These are phyloP conservation scores for Rhynchospora pubera DNA, from an alignment of 176 grass and related monocot species.

Conservation along the genomic window DNA sequence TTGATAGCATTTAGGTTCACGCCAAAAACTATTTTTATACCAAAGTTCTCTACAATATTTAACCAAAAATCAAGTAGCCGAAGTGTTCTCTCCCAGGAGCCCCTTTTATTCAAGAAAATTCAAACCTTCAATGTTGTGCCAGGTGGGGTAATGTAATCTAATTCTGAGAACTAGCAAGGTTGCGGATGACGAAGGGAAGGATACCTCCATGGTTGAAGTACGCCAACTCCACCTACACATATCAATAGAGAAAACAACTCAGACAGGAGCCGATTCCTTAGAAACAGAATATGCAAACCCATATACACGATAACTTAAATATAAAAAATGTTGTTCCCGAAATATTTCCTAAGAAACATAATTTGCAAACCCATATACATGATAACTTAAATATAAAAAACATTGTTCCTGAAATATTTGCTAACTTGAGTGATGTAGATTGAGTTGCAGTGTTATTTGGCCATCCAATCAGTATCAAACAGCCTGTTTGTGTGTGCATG, in stretches of 20 bases:
- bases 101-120: slow-evolving; percentile 1
- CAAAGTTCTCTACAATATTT: slow-evolving; percentile 14
- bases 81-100: background rate
- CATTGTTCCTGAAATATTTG: background rate
- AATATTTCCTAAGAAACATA: too few relatives aligned
- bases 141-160: slow-evolving; percentile 19
- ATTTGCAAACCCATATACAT: too few relatives aligned
- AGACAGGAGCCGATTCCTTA: background rate
- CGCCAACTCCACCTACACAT: slow-evolving; percentile 66
- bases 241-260: background rate
- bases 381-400: too few relatives aligned
- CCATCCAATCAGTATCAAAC: too few relatives aligned
- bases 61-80: slow-evolving; percentile 13
- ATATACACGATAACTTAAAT: background rate
- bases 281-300: background rate
- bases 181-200: slow-evolving; percentile 82
- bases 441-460: background rate
- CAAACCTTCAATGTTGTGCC: background rate
- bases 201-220: slow-evolving; percentile 97
- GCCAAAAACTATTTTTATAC: slow-evolving; percentile 1
- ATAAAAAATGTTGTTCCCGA: background rate
- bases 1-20: background rate
- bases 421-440: background rate
- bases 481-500: background rate
- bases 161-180: slow-evolving; percentile 42